Percentiles rank a stretch among this genome's conserved stretches.
Conservation (phyloP, 208 protist genomes). For the Leishmania braziliensis region DNA sequence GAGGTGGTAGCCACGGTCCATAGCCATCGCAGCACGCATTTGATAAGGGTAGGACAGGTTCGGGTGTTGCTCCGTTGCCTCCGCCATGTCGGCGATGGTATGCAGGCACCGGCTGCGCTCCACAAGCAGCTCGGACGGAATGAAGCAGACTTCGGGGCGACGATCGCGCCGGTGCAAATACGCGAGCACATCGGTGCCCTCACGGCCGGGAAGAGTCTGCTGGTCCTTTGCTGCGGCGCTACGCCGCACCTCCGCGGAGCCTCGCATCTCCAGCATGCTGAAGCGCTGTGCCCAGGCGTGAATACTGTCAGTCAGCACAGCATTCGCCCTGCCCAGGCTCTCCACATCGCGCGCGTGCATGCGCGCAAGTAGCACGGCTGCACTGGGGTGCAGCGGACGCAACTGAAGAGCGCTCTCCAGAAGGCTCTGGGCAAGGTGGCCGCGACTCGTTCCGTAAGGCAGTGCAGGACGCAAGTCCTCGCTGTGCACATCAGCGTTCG, state of each 20-base stretch:
- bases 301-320: conserved; percentile 29
- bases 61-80: conserved; percentile 36
- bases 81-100: conserved; percentile 26
- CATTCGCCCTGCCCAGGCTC: conserved; percentile 4
- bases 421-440: conserved; percentile 26
- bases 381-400: conserved; percentile 19
- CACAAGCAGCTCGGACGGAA: conserved; percentile 33
- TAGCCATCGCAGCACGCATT: conserved; percentile 46
- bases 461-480: conserved; percentile 25
- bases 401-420: conserved; percentile 33
- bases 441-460: conserved; percentile 11
- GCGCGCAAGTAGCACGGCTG: conserved; percentile 33
- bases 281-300: conserved; percentile 30
- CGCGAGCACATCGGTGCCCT: not conserved
- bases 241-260: not conserved
- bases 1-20: conserved; percentile 44
- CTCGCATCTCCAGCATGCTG: conserved; percentile 11
- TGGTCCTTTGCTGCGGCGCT: not conserved
- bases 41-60: conserved; percentile 43
- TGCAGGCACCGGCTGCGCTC: conserved; percentile 36
- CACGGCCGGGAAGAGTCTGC: not conserved
- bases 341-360: conserved; percentile 22
- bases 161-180: conserved; percentile 35
- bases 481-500: conserved; percentile 17
- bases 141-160: conserved; percentile 31